Percentiles rank a stretch among this genome's conserved stretches.
phyloP scores from a whole-genome alignment of 495 filamentous ascomycete species.

The Neurospora sublineolata region DNA sequence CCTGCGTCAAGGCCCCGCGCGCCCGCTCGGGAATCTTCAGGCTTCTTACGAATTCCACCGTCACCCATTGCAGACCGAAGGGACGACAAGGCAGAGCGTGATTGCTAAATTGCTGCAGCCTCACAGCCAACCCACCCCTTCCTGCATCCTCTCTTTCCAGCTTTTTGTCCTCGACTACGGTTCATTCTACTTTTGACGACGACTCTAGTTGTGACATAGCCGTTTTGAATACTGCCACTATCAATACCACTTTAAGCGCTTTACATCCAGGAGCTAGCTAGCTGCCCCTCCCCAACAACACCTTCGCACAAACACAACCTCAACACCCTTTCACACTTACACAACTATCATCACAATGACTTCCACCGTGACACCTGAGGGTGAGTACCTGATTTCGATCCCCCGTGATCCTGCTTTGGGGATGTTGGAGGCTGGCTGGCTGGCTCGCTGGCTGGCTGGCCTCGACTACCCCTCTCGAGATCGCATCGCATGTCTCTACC shows the following conservation, averaged over 20 bases:
- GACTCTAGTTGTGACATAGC: not conserved
- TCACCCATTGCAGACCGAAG: slow-evolving; percentile 2
- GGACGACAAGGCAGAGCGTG: slow-evolving; percentile 4
- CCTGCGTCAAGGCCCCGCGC: slow-evolving; percentile 3
- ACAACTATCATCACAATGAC: slow-evolving; percentile 12
- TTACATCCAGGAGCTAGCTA: not conserved
- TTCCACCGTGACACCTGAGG: slow-evolving; percentile 21
- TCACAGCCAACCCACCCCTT: slow-evolving; percentile 9
- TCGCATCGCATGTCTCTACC: not conserved
- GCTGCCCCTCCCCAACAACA: slow-evolving; percentile 18
- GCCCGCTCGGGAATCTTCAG: slow-evolving; percentile 19
- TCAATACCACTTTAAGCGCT: slow-evolving; percentile 1
- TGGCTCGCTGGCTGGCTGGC: not conserved
- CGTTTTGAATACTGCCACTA: not conserved
- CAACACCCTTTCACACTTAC: not conserved
- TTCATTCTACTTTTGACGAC: not conserved
- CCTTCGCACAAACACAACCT: not conserved
- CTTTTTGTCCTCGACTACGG: not conserved
- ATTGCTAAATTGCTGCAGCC: slow-evolving; percentile 14
- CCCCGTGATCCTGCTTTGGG: not conserved
- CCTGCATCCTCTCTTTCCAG: not conserved
- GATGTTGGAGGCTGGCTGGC: not conserved
- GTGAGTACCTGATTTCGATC: slow-evolving; percentile 6
- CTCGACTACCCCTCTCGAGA: not conserved
- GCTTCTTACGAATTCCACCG: slow-evolving; percentile 28